These are phyloP conservation scores for Diaporthe citrichinensis DNA, from an alignment of 2,329 filamentous ascomycete genomes.

Conservation along the genomic window DNA sequence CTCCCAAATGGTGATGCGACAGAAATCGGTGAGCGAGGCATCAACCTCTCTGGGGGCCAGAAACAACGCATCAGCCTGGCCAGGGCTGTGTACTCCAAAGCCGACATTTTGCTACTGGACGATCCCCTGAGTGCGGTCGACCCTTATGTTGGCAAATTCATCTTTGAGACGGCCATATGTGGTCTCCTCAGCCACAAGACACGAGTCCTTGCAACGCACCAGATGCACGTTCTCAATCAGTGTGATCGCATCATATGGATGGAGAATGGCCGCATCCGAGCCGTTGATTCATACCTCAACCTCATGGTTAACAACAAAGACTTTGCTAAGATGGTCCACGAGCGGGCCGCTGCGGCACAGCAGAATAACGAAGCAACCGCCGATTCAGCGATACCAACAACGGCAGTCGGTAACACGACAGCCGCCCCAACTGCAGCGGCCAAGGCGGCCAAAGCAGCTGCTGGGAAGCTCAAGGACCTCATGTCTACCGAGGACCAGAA, in stretches of 20 bases:
- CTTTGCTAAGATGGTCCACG: slow-evolving; percentile 62
- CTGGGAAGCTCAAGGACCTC: slow-evolving; percentile 66
- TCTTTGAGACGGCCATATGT: slow-evolving; percentile 88
- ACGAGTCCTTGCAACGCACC: slow-evolving; percentile 92
- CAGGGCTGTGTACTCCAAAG: slow-evolving; percentile 79
- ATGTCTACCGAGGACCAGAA: slow-evolving; percentile 77
- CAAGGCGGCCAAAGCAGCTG: slow-evolving; percentile 51
- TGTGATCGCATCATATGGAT: slow-evolving; percentile 91
- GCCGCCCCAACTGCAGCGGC: slow-evolving; percentile 76
- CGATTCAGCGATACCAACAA: slow-evolving; percentile 1
- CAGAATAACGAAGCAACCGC: slow-evolving; percentile 7
- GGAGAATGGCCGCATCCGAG: slow-evolving; percentile 86
- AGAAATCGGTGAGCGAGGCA: slow-evolving; percentile 95
- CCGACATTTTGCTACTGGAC: slow-evolving; percentile 78
- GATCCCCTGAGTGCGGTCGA: slow-evolving; percentile 79
- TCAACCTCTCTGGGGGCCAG: slow-evolving; percentile 95
- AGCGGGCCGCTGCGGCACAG: neutral
- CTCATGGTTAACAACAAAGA: slow-evolving; percentile 83
- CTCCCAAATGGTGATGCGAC: slow-evolving; percentile 90
- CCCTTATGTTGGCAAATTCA: slow-evolving; percentile 78
- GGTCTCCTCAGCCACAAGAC: slow-evolving; percentile 91
- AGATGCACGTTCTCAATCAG: slow-evolving; percentile 90
- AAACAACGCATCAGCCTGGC: slow-evolving; percentile 97
- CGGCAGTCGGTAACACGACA: slow-evolving; percentile 53
- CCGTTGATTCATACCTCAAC: slow-evolving; percentile 90